Percentiles rank a stretch among this genome's conserved stretches.
phyloP scores from a whole-genome alignment of 371 early-diverging fungal species.

The Mucor racemosus region DNA sequence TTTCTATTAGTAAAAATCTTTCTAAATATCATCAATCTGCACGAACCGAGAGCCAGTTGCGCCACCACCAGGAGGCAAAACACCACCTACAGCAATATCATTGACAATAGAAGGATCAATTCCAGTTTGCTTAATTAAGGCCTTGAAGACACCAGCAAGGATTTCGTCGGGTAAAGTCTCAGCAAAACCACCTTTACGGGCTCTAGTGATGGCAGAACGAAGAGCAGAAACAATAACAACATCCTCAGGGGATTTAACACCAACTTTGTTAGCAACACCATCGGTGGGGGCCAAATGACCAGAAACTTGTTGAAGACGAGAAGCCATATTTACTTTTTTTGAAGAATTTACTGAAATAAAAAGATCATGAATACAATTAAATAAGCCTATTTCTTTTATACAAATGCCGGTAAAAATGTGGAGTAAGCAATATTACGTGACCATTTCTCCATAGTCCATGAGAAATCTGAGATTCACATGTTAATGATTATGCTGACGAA shows the following conservation, averaged over 20 bases:
- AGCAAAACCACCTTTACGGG: conserved; percentile 93
- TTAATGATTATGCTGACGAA: conserved; percentile 28
- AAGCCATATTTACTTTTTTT: conserved; percentile 47
- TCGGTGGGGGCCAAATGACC: conserved; percentile 68
- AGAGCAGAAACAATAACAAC: conserved; percentile 86
- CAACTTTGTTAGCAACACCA: conserved; percentile 65
- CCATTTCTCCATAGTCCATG: conserved; percentile 18
- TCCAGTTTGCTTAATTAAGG: conserved; percentile 75
- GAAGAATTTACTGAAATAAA: not conserved
- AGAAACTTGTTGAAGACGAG: conserved; percentile 75
- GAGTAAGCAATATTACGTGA: conserved; percentile 27
- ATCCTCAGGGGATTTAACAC: conserved; percentile 84
- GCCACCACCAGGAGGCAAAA: conserved; percentile 92
- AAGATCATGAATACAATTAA: conserved; percentile 2
- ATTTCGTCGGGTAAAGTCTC: conserved; percentile 89
- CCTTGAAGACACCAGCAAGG: conserved; percentile 87
- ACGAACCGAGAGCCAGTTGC: conserved; percentile 83
- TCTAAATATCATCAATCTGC: no score
- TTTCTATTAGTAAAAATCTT: no score
- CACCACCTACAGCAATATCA: conserved; percentile 96
- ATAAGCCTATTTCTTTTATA: conserved; percentile 8
- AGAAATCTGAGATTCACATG: conserved; percentile 25
- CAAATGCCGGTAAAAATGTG: conserved; percentile 17
- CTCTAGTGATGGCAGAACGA: conserved; percentile 92
- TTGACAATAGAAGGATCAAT: conserved; percentile 91